Evolutionary conservation across 148 eudicot species (phyloP).

Genomic region (Persicaria maculosa): DNA sequence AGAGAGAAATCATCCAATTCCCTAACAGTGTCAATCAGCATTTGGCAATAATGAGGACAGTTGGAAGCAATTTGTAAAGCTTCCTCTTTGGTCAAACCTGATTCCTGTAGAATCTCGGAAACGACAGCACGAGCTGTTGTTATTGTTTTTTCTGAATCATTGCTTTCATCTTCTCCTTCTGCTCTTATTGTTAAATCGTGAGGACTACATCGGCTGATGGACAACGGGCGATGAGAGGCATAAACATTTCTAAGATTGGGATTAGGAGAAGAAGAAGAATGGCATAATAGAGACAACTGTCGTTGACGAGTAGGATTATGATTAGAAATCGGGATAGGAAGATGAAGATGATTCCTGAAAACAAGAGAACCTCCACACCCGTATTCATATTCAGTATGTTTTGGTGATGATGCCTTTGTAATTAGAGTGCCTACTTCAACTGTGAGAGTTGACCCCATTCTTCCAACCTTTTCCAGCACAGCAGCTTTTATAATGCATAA

Average conservation of each 20-base stretch:
- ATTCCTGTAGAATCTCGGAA: constrained; percentile 33
- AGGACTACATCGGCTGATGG: not conserved
- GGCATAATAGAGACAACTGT: constrained; percentile 5
- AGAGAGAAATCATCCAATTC: constrained; percentile 50
- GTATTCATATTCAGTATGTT: not conserved
- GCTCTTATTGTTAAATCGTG: not conserved
- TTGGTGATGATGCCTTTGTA: not conserved
- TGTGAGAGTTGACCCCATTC: constrained; percentile 10
- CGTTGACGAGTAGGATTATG: constrained; percentile 1
- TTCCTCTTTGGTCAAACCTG: constrained; percentile 32
- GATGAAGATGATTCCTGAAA: constrained; percentile 4
- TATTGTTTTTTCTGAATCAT: not conserved
- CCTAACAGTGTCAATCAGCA: constrained; percentile 50
- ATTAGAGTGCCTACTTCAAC: constrained; percentile 2
- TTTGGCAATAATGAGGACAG: constrained; percentile 41
- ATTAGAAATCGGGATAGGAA: not conserved
- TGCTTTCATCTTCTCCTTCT: not conserved
- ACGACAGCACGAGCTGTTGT: constrained; percentile 23
- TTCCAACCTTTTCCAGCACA: constrained; percentile 12
- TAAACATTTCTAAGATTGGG: constrained; percentile 1
- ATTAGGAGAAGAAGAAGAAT: not conserved
- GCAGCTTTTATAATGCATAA: not conserved
- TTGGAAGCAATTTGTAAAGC: constrained; percentile 32
- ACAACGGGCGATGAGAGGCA: not conserved
- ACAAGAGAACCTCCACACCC: constrained; percentile 4